Evolutionary conservation across 2,329 filamentous ascomycete species (phyloP), one percentile per base, ranked within the genome.

Genomic region (Pseudocercospora fijiensis): DNA sequence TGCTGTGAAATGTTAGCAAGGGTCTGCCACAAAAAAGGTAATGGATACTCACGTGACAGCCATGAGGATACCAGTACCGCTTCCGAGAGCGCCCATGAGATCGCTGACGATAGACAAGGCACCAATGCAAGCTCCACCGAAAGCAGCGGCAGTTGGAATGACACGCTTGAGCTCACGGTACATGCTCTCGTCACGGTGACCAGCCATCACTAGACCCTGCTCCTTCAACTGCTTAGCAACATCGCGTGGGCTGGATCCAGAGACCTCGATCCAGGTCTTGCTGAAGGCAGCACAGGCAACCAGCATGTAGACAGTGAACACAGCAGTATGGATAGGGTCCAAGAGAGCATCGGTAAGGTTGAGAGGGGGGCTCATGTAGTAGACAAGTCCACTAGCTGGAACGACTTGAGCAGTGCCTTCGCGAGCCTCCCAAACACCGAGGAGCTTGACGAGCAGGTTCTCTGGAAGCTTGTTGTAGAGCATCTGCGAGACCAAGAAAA

Each of bases 201-300:
- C 95, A 75, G 95, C 94, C 96, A 99, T 99, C 73, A 99, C 94
- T 64, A 99, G 89, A 78, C 95, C 95, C 83, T 99, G 95, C 76
- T 99, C 96, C 88, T 99, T 99, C 79, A 99, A 88, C 84, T 98
- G 95, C 88, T 99, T 99, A 75, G 95, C 95, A 71, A 99, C 96
- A 77, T 99, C 95, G 76, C 95, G 91, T 65, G 95, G 96, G 83
- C 92, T 94, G 68, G 94, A 97, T 76, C 95, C 96, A 43, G 95
- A 98, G 70, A 99, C 95, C 83, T 99, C 95, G 74, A 99, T 99
- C 95, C 95, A 99, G 60, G 96, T 99, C 91, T 99, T 99, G 81
- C 93, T 97, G 87, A 99, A 99, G 79, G 98, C 88, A 66, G 93
- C 93, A 77, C 95, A 99, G 71, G 96, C 96, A 74, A 92, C 90